Conservation (phyloP, 129 eudicot species). For the Flaveria ramosissima region DNA sequence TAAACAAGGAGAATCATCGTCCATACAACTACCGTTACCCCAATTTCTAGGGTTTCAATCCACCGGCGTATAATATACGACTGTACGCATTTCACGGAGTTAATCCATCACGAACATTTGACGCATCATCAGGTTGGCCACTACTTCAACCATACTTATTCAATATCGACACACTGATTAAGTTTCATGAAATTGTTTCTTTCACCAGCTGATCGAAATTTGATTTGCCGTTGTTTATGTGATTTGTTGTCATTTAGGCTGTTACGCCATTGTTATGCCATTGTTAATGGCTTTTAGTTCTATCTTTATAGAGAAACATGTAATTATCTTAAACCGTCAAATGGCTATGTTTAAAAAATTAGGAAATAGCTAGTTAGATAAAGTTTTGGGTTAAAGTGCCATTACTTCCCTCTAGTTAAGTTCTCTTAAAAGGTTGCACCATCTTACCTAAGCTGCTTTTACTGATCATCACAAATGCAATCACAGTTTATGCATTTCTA, state of each 20-base stretch:
- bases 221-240: background rate
- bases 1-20: background rate
- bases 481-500: slow-evolving; percentile 18
- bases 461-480: slow-evolving; percentile 26
- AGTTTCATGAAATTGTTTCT: background rate
- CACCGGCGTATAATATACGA: slow-evolving; percentile 5
- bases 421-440: slow-evolving; percentile 3
- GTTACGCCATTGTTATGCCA: background rate
- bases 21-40: background rate
- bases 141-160: background rate
- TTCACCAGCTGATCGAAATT: background rate
- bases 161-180: background rate
- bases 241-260: background rate
- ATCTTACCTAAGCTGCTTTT: background rate
- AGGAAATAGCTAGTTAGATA: no score
- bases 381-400: background rate
- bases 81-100: slow-evolving; percentile 21
- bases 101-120: background rate
- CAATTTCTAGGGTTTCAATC: slow-evolving; percentile 25
- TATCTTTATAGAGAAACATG: no score
- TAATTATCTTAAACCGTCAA: no score
- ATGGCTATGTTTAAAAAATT: no score
- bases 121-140: slow-evolving; percentile 13
- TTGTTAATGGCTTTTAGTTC: background rate
- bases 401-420: background rate